These are phyloP conservation scores for Tephrocybe sp. DNA, from an alignment of 768 basidiomycete genomes.

Conservation along the genomic window DNA sequence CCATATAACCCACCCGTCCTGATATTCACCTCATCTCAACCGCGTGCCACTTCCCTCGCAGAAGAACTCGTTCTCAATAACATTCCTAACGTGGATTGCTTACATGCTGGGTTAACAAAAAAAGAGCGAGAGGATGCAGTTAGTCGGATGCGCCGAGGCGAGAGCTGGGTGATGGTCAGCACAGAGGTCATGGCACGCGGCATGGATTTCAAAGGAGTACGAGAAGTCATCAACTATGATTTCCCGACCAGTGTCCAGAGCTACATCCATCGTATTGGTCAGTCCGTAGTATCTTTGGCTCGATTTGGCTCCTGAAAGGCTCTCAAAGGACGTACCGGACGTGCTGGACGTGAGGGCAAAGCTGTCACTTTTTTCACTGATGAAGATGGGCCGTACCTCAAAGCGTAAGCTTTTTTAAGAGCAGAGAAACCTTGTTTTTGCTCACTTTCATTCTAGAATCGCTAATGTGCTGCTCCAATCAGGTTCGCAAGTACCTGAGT, in stretches of 20 bases:
- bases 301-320: not conserved
- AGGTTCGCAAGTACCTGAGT: constrained; percentile 87
- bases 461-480: constrained; percentile 95
- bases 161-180: constrained; percentile 93
- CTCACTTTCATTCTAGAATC: constrained; percentile 49
- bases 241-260: constrained; percentile 95
- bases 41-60: constrained; percentile 75
- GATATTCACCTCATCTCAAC: constrained; percentile 88
- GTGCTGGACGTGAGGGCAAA: constrained; percentile 89
- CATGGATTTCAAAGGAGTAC: constrained; percentile 95
- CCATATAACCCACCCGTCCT: constrained; percentile 90
- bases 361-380: constrained; percentile 96
- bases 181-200: constrained; percentile 98
- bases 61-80: constrained; percentile 81
- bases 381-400: constrained; percentile 88
- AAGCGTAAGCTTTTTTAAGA: constrained; percentile 54
- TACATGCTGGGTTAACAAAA: constrained; percentile 88
- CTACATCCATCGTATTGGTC: constrained; percentile 94
- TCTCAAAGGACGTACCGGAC: constrained; percentile 80
- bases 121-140: constrained; percentile 87
- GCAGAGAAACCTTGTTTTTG: constrained; percentile 4
- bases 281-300: not conserved
- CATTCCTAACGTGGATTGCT: constrained; percentile 78
- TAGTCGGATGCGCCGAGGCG: constrained; percentile 79
- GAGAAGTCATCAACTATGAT: constrained; percentile 95